phyloP scores from a whole-genome alignment of 345 rosid genomes.

The Populus deltoides region DNA sequence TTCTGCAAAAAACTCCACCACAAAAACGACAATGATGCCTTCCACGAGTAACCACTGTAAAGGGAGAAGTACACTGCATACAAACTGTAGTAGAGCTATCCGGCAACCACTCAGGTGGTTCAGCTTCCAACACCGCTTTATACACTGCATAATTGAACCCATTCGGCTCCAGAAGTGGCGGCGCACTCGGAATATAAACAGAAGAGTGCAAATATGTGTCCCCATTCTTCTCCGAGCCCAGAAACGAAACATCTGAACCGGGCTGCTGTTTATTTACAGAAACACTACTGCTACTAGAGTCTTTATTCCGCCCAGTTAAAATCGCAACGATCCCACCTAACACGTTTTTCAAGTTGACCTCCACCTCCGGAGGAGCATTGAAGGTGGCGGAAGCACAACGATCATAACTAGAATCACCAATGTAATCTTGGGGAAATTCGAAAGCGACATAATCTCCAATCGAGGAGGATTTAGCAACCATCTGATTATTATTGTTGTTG shows the following conservation, averaged over 20 bases:
- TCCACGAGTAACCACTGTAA: conserved; percentile 79
- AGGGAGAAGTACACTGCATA: conserved; percentile 78
- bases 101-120: conserved; percentile 93
- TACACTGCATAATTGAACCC: conserved; percentile 53
- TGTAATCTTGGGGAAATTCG: conserved; percentile 29
- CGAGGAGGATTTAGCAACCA: conserved; percentile 11
- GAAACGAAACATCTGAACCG: conserved; percentile 69
- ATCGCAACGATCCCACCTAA: conserved; percentile 72
- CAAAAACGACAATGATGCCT: conserved; percentile 98
- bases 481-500: neutral
- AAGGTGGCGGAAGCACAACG: neutral
- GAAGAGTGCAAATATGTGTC: conserved; percentile 77
- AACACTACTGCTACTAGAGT: neutral
- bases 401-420: too few species aligned
- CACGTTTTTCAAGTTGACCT: conserved; percentile 67
- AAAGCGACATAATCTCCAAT: conserved; percentile 34
- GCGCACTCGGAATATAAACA: conserved; percentile 93
- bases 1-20: conserved; percentile 87
- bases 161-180: conserved; percentile 71
- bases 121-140: conserved; percentile 77
- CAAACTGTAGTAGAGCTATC: conserved; percentile 76
- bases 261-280: conserved; percentile 34
- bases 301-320: conserved; percentile 66
- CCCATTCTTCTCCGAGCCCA: conserved; percentile 70
- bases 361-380: conserved; percentile 51